These are phyloP conservation scores for Pseudocercospora ulei DNA, from an alignment of 2,329 filamentous ascomycete genomes.

Conservation along the genomic window DNA sequence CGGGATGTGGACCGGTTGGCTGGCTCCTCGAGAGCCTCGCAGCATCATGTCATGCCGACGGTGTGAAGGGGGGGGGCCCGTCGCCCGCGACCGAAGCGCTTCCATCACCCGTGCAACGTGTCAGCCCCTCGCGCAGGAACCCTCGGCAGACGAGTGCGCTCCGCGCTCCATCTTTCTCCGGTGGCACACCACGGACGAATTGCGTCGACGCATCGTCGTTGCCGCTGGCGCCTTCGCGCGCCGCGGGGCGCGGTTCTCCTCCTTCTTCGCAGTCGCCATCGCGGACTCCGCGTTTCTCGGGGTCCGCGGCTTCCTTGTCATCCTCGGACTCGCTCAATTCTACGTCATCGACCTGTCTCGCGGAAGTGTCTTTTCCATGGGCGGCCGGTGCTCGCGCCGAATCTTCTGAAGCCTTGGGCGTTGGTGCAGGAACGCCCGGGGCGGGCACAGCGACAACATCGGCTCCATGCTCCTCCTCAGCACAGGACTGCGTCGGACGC, in stretches of 20 bases:
- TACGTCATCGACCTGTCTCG: slow-evolving; percentile 29
- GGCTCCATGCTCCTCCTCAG: slow-evolving; percentile 9
- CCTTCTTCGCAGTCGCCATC: slow-evolving; percentile 21
- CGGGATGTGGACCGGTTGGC: slow-evolving; percentile 42
- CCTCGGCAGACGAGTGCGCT: no score
- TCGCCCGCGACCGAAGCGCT: no score
- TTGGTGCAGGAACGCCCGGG: slow-evolving; percentile 23
- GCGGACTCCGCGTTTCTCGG: slow-evolving; percentile 25
- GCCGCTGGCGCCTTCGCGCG: slow-evolving; percentile 1
- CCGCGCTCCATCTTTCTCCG: slow-evolving; percentile 3
- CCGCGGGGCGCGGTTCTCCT: slow-evolving; percentile 21
- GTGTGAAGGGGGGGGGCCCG: no score
- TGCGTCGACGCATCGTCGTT: no score
- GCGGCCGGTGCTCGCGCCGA: slow-evolving; percentile 28
- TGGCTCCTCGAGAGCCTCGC: no score
- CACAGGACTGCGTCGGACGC: slow-evolving; percentile 23
- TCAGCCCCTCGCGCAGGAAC: no score
- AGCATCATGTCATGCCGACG: no score
- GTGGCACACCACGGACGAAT: no score
- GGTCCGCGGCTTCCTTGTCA: slow-evolving; percentile 25
- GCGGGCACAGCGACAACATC: slow-evolving; percentile 12
- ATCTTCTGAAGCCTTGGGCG: slow-evolving; percentile 25
- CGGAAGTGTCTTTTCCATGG: slow-evolving; percentile 22
- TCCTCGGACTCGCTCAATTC: slow-evolving; percentile 20
- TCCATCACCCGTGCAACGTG: no score